A percentile compares a stretch with the other conserved stretches of the same genome.
phyloP scores from a whole-genome alignment of 225 moss, liverwort and hornwort genomes.

The Pseudisothecium myosuroides region DNA sequence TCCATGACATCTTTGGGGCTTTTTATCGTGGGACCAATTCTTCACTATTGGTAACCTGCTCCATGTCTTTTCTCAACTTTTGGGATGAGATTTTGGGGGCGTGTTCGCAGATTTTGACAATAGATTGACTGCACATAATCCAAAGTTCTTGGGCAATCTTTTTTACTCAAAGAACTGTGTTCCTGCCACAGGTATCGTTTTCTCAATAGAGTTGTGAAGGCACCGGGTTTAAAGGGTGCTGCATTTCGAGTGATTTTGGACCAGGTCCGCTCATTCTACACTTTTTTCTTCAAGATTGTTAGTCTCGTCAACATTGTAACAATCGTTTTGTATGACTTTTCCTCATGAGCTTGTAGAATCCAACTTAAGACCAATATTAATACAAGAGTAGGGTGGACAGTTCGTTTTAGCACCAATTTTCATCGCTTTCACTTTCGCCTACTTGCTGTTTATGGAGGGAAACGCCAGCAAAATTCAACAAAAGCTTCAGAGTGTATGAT shows the following conservation, averaged over 20 bases:
- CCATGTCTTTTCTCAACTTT: background rate
- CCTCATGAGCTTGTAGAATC: background rate
- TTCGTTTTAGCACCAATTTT: slow-evolving; percentile 21
- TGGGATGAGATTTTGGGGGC: background rate
- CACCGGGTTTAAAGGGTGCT: slow-evolving; percentile 4
- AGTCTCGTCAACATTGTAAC: background rate
- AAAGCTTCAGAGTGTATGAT: slow-evolving; percentile 22
- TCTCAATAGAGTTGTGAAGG: slow-evolving; percentile 18
- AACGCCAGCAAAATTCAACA: slow-evolving; percentile 1
- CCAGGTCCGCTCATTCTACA: background rate
- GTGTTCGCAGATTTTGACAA: background rate
- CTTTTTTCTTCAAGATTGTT: background rate
- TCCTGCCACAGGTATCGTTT: slow-evolving; percentile 18
- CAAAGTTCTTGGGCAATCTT: background rate
- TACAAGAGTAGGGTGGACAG: slow-evolving; percentile 1
- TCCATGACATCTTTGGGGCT: slow-evolving; percentile 32
- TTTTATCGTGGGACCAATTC: slow-evolving; percentile 27
- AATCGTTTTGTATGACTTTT: background rate
- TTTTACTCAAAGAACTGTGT: background rate
- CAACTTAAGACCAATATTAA: background rate
- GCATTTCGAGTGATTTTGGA: slow-evolving; percentile 18
- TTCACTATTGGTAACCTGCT: slow-evolving; percentile 27
- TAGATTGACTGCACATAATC: background rate
- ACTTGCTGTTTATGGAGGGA: slow-evolving; percentile 28
- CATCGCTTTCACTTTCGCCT: slow-evolving; percentile 23